Conservation (phyloP, 495 filamentous ascomycete species). For the Penicillium verhagenii region DNA sequence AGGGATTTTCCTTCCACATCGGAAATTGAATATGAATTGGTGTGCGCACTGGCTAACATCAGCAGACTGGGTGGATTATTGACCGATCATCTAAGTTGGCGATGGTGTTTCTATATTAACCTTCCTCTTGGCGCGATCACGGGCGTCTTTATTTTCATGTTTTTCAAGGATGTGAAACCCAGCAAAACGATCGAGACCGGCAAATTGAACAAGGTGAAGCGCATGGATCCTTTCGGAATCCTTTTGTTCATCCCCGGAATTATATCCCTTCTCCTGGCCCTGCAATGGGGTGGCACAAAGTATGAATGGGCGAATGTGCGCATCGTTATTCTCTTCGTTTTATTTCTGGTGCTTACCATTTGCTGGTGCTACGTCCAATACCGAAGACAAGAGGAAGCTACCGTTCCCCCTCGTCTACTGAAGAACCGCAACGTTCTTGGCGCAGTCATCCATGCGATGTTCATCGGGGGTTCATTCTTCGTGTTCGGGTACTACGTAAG, state of each 20-base stretch:
- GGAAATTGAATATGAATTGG: not conserved
- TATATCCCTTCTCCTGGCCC: slow-evolving; percentile 67
- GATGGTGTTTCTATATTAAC: slow-evolving; percentile 66
- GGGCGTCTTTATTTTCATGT: slow-evolving; percentile 55
- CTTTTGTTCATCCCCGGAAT: slow-evolving; percentile 68
- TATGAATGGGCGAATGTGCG: slow-evolving; percentile 64
- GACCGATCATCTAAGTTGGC: slow-evolving; percentile 58
- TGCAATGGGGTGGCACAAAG: slow-evolving; percentile 80
- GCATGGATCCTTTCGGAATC: slow-evolving; percentile 68
- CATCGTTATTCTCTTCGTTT: slow-evolving; percentile 67
- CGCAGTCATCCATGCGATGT: slow-evolving; percentile 52
- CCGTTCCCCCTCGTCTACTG: slow-evolving; percentile 71
- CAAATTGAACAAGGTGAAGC: slow-evolving; percentile 44
- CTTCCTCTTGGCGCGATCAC: slow-evolving; percentile 68
- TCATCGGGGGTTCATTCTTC: slow-evolving; percentile 63
- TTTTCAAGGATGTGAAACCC: slow-evolving; percentile 55
- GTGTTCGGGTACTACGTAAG: slow-evolving; percentile 57
- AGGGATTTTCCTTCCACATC: slow-evolving; percentile 5
- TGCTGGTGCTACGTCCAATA: slow-evolving; percentile 66
- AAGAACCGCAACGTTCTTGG: slow-evolving; percentile 65
- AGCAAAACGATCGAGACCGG: slow-evolving; percentile 37
- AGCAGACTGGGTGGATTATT: slow-evolving; percentile 51
- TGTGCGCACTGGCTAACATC: not conserved
- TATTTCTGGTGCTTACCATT: slow-evolving; percentile 61
- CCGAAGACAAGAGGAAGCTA: slow-evolving; percentile 69